Percentiles rank a stretch among this genome's conserved stretches.
Conservation (phyloP, 2,329 filamentous ascomycete species). For the Berkeleyomyces rouxiae region DNA sequence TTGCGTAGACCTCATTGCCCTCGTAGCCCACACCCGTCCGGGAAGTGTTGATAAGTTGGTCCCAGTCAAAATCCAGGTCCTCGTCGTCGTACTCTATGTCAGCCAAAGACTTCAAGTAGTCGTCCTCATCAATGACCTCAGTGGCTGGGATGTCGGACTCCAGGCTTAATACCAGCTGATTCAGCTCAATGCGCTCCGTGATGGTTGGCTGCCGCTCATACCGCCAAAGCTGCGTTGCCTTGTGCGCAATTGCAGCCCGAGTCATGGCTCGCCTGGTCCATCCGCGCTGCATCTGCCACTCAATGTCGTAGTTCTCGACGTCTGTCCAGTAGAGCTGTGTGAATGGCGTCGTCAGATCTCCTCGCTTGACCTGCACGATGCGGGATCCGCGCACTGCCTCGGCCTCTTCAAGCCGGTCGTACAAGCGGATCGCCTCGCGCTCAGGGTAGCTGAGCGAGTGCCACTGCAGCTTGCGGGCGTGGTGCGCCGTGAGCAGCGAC, state of each 20-base stretch:
- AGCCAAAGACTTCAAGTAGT: conserved; percentile 17
- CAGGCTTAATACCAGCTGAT: neutral
- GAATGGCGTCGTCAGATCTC: neutral
- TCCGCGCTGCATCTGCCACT: conserved; percentile 13
- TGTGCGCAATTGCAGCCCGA: conserved; percentile 3
- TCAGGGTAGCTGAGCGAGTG: conserved; percentile 22
- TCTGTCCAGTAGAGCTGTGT: conserved; percentile 7
- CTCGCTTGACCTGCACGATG: neutral
- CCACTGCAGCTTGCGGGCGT: conserved; percentile 31
- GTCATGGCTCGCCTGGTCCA: conserved; percentile 7
- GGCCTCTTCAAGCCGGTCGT: conserved; percentile 17
- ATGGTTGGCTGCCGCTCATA: conserved; percentile 10
- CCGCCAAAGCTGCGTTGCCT: conserved; percentile 3
- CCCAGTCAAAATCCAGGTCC: conserved; percentile 8
- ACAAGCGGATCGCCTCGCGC: conserved; percentile 22
- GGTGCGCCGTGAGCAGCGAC: conserved; percentile 28
- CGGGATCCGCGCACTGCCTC: conserved; percentile 17
- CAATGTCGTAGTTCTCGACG: conserved; percentile 11
- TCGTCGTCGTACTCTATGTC: conserved; percentile 14
- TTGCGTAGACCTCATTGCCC: neutral
- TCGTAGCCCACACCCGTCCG: too few species aligned
- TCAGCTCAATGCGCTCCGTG: neutral
- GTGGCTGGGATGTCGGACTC: conserved; percentile 1
- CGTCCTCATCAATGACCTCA: conserved; percentile 15
- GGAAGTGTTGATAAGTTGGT: neutral